Evolutionary conservation across 768 basidiomycete genomes (phyloP).

Genomic region (Phylloporus rhodoxanthus): DNA sequence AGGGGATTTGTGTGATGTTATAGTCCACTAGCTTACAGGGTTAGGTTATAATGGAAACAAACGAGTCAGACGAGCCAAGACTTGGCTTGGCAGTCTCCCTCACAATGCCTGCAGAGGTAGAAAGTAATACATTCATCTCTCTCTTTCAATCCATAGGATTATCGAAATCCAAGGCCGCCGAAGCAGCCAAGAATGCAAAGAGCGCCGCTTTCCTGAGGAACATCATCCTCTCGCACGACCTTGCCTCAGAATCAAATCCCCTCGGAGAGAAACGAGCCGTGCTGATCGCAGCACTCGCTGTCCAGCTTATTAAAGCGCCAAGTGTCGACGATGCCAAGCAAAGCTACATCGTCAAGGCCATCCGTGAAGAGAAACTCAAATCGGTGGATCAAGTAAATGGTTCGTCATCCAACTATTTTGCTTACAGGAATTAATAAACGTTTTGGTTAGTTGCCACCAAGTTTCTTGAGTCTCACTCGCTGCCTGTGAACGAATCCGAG

Average conservation of each 20-base stretch:
- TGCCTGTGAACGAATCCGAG: constrained; percentile 58
- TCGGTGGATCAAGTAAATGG: constrained; percentile 84
- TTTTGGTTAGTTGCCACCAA: constrained; percentile 49
- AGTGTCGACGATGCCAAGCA: constrained; percentile 48
- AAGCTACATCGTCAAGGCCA: constrained; percentile 57
- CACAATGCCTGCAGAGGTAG: constrained; percentile 15
- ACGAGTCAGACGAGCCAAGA: neutral
- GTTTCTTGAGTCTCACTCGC: constrained; percentile 56
- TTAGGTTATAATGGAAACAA: constrained; percentile 8
- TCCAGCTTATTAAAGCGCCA: constrained; percentile 51
- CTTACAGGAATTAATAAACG: constrained; percentile 2
- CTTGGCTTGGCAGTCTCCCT: neutral
- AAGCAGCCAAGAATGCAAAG: constrained; percentile 78
- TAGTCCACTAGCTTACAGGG: constrained; percentile 23
- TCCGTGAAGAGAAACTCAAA: constrained; percentile 70
- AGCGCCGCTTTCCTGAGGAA: constrained; percentile 62
- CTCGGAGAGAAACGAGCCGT: constrained; percentile 76
- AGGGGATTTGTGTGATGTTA: constrained; percentile 18
- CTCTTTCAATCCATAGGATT: constrained; percentile 78
- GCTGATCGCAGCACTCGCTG: constrained; percentile 61
- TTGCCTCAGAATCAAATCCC: constrained; percentile 32
- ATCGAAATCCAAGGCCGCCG: constrained; percentile 67
- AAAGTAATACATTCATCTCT: constrained; percentile 9
- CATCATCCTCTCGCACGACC: constrained; percentile 55
- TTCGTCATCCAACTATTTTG: constrained; percentile 32